Evolutionary conservation across 139 green algal genomes (phyloP), one percentile per base, ranked within the genome.

Genomic region (Yamagishiella unicocca): DNA sequence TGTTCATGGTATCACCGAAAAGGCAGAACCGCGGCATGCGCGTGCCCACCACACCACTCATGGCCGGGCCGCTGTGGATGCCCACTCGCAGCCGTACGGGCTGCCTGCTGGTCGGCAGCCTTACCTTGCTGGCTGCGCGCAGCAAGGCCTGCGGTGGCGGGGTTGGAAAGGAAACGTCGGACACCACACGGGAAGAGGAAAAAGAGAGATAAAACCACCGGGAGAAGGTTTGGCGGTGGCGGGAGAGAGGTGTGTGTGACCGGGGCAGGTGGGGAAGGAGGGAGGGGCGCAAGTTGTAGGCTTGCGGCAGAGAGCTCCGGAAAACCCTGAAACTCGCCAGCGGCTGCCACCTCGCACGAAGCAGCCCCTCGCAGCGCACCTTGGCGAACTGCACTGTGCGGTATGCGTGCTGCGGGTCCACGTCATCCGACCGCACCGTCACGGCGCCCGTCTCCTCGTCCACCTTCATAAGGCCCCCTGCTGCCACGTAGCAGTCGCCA

Each of bases 401-500:
- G 50, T 71, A 17, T 19, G 74, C 74, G 46, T 82, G 74, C 74
- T 50, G 46, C 14, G 74, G 74, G 46, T 82, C 74, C 1, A 82
- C 74, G 46, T 82, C 68, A 14, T 77, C 75, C 6, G 35, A 74
- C 35, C 74, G 46, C 68, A n/a, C n/a, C n/a, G n/a, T n/a, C n/a
- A n/a, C n/a, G n/a, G n/a, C n/a, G n/a, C n/a, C n/a, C n/a, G n/a
- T n/a, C n/a, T n/a, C n/a, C n/a, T n/a, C n/a, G n/a, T n/a, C n/a
- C n/a, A n/a, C n/a, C n/a, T n/a, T n/a, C n/a, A n/a, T n/a, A n/a
- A n/a, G n/a, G n/a, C n/a, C n/a, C n/a, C n/a, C n/a, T n/a, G 53
- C 66, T 33, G 73, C 90, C 88, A 93, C 87, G 84, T 92, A 92
- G 90, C 88, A 93, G 80, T 93, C 90, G 22, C 86, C 86, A 3